A percentile compares a stretch with the other conserved stretches of the same genome.
phyloP scores from a whole-genome alignment of 2,329 filamentous ascomycete species.

The Teratosphaeria epicoccoides region DNA sequence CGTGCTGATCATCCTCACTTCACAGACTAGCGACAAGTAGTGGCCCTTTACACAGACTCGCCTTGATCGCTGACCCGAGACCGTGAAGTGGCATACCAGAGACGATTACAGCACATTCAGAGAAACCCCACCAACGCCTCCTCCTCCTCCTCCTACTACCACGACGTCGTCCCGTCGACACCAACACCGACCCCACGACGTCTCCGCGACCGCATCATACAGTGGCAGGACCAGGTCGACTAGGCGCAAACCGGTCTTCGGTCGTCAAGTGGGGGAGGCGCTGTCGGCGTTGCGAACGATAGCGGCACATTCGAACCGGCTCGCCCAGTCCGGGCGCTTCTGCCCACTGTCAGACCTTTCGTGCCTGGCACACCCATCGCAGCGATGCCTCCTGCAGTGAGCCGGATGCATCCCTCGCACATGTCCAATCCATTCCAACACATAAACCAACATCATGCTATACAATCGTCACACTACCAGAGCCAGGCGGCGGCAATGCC shows the following conservation, averaged over 20 bases:
- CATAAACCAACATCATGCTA: constrained; percentile 37
- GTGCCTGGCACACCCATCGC: constrained; percentile 1
- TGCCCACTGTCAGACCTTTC: not conserved
- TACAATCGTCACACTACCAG: constrained; percentile 22
- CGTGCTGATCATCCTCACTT: not conserved
- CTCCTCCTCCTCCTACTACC: not conserved
- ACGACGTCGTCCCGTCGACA: not conserved
- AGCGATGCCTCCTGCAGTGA: constrained; percentile 48
- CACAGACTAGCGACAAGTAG: not conserved
- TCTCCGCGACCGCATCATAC: not conserved
- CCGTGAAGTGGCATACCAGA: not conserved
- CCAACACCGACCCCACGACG: not conserved
- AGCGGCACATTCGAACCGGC: not conserved
- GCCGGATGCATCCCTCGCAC: constrained; percentile 48
- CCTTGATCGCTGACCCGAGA: not conserved
- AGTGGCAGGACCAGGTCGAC: not conserved
- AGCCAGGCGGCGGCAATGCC: constrained; percentile 20
- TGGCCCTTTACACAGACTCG: not conserved
- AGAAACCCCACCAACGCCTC: not conserved
- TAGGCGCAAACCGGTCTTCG: not conserved
- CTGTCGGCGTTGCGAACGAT: not conserved
- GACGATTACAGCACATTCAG: not conserved
- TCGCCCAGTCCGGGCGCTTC: not conserved
- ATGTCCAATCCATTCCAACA: constrained; percentile 50
- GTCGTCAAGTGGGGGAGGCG: not conserved